These are phyloP conservation scores for Hyphopichia buzzinii DNA, from an alignment of 1,139 yeast genomes.

Conservation along the genomic window DNA sequence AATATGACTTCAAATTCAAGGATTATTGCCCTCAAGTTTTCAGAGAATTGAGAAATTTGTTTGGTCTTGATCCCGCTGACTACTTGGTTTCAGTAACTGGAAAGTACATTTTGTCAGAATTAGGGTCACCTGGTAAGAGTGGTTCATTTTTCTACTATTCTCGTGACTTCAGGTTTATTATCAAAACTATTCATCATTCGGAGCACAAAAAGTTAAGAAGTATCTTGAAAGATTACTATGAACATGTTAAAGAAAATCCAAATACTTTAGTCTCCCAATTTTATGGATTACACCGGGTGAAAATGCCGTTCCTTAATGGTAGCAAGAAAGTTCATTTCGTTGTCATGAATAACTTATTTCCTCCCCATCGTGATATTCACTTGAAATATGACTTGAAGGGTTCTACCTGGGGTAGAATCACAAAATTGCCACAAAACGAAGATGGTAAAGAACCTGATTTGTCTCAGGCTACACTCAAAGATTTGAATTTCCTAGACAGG, in stretches of 20 bases:
- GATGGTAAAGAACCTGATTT: constrained; percentile 24
- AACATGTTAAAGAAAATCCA: constrained; percentile 80
- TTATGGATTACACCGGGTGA: constrained; percentile 92
- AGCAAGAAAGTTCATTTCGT: constrained; percentile 85
- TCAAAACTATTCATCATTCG: constrained; percentile 91
- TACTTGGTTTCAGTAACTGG: constrained; percentile 90
- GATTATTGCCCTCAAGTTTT: constrained; percentile 96
- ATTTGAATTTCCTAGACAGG: constrained; percentile 79
- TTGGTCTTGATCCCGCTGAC: constrained; percentile 94
- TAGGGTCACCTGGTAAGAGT: constrained; percentile 95
- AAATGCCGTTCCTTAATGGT: constrained; percentile 66
- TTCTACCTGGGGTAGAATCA: constrained; percentile 79
- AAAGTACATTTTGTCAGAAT: constrained; percentile 84
- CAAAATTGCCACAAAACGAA: constrained; percentile 25
- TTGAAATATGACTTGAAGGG: constrained; percentile 90
- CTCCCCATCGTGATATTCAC: constrained; percentile 89
- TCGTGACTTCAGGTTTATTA: constrained; percentile 88
- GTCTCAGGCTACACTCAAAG: constrained; percentile 61
- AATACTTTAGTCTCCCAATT: constrained; percentile 89
- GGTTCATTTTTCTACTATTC: constrained; percentile 96
- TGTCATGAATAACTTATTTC: constrained; percentile 96
- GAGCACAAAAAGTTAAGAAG: constrained; percentile 83
- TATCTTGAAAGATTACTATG: constrained; percentile 73
- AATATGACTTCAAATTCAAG: constrained; percentile 93
- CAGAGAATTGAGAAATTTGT: constrained; percentile 72